Evolutionary conservation across 805 yeast species (phyloP).

Genomic region (Ogataea dorogensis): DNA sequence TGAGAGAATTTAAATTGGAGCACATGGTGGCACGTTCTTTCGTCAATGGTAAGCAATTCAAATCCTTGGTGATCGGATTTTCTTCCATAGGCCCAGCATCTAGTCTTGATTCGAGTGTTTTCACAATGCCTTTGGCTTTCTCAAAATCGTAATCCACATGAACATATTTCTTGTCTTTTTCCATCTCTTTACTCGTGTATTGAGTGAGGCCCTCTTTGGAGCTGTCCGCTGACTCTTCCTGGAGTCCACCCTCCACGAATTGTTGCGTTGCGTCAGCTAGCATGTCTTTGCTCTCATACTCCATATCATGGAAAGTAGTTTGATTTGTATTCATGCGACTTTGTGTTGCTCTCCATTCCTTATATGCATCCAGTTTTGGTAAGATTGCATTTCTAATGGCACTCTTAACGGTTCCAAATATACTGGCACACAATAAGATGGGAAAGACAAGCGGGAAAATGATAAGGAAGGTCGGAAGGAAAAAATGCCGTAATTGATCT

Average conservation of each 20-base stretch:
- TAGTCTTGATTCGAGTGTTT: slow-evolving; percentile 2
- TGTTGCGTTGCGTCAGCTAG: slow-evolving; percentile 29
- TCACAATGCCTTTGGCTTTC: slow-evolving; percentile 1
- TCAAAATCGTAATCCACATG: slow-evolving; percentile 9
- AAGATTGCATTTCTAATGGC: slow-evolving; percentile 18
- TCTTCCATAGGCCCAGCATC: slow-evolving; percentile 10
- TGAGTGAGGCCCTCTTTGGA: no score
- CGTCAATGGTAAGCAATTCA: slow-evolving; percentile 28
- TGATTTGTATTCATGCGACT: slow-evolving; percentile 7
- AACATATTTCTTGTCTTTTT: background rate
- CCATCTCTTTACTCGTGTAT: no score
- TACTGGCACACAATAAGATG: slow-evolving; percentile 23
- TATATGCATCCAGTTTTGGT: slow-evolving; percentile 14
- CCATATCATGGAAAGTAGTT: slow-evolving; percentile 6
- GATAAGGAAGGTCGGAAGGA: slow-evolving; percentile 6
- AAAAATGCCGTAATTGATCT: slow-evolving; percentile 12
- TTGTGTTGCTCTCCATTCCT: slow-evolving; percentile 9
- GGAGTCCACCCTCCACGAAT: slow-evolving; percentile 29
- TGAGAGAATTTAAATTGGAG: slow-evolving; percentile 55
- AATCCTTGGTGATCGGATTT: slow-evolving; percentile 13
- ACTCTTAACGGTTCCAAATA: slow-evolving; percentile 29
- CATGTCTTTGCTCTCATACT: slow-evolving; percentile 13
- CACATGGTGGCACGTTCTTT: slow-evolving; percentile 36
- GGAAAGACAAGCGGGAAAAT: slow-evolving; percentile 27
- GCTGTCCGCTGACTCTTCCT: slow-evolving; percentile 1